phyloP scores from a whole-genome alignment of 2,329 filamentous ascomycete species.

The Phialemoniopsis sp. region DNA sequence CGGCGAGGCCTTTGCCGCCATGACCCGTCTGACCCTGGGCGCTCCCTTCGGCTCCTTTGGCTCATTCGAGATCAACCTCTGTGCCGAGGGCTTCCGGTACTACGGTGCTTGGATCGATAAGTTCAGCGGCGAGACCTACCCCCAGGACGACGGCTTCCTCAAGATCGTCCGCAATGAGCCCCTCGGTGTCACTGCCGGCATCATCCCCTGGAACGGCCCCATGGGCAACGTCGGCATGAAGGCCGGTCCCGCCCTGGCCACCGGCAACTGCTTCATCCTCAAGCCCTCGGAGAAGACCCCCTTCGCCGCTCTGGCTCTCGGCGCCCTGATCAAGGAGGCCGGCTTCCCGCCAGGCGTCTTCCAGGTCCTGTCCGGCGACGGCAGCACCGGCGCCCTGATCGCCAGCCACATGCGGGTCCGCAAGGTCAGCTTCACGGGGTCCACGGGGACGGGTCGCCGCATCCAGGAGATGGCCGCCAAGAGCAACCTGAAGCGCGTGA shows the following conservation, averaged over 20 bases:
- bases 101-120: conserved; percentile 32
- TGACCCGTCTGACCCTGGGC: conserved; percentile 41
- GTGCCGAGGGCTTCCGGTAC: conserved; percentile 30
- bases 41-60: conserved; percentile 38
- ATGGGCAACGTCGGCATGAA: conserved; percentile 32
- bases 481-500: conserved; percentile 63
- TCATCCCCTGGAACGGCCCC: conserved; percentile 35
- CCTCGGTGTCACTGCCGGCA: conserved; percentile 23
- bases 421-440: conserved; percentile 67
- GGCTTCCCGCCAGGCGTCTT: conserved; percentile 40
- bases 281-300: conserved; percentile 41
- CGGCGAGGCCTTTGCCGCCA: conserved; percentile 24
- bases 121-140: conserved; percentile 28
- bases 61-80: conserved; percentile 31
- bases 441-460: conserved; percentile 61
- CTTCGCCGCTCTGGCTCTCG: conserved; percentile 26
- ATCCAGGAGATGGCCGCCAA: conserved; percentile 57
- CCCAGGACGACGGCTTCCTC: conserved; percentile 40
- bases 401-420: conserved; percentile 31
- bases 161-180: conserved; percentile 30
- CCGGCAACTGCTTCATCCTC: conserved; percentile 37
- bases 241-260: conserved; percentile 34
- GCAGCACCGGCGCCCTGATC: conserved; percentile 16
- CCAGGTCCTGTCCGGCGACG: conserved; percentile 34
- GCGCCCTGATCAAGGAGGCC: conserved; percentile 28